phyloP scores from a whole-genome alignment of 148 eudicot genomes.

The Limonium bicolor region DNA sequence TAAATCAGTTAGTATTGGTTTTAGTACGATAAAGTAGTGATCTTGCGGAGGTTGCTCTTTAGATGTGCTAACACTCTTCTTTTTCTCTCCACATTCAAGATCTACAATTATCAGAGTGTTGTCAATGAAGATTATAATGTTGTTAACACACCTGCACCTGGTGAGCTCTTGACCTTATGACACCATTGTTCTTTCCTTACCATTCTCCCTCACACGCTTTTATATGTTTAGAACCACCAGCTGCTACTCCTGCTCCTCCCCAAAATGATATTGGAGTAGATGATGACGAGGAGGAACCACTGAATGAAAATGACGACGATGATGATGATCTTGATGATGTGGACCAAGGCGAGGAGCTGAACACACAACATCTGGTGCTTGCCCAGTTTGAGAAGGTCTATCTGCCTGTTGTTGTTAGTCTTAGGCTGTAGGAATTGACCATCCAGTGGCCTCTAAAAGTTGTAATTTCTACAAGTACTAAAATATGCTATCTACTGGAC shows the following conservation, averaged over 20 bases:
- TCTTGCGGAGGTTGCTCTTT: neutral
- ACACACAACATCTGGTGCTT: slow-evolving; percentile 82
- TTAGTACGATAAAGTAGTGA: too few species aligned
- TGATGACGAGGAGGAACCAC: slow-evolving; percentile 76
- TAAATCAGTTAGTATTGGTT: too few species aligned
- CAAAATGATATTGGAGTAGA: slow-evolving; percentile 55
- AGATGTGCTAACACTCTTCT: slow-evolving; percentile 6
- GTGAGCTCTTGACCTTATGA: slow-evolving; percentile 22
- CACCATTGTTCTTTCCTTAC: slow-evolving; percentile 5
- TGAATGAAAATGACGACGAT: slow-evolving; percentile 92
- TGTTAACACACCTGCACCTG: slow-evolving; percentile 83
- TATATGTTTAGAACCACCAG: slow-evolving; percentile 46
- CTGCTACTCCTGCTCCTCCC: slow-evolving; percentile 34
- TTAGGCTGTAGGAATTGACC: too few species aligned
- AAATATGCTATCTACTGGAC: neutral
- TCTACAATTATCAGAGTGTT: slow-evolving; percentile 87
- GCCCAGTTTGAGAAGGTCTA: slow-evolving; percentile 98
- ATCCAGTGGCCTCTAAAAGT: too few species aligned
- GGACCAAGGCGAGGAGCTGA: slow-evolving; percentile 80
- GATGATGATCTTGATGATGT: slow-evolving; percentile 85
- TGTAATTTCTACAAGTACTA: too few species aligned
- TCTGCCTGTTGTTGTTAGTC: neutral
- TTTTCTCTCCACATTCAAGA: slow-evolving; percentile 31
- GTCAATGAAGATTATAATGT: slow-evolving; percentile 85
- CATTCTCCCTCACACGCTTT: neutral